Evolutionary conservation across 1,139 yeast species (phyloP).

Genomic region (Blastobotrys apis): DNA sequence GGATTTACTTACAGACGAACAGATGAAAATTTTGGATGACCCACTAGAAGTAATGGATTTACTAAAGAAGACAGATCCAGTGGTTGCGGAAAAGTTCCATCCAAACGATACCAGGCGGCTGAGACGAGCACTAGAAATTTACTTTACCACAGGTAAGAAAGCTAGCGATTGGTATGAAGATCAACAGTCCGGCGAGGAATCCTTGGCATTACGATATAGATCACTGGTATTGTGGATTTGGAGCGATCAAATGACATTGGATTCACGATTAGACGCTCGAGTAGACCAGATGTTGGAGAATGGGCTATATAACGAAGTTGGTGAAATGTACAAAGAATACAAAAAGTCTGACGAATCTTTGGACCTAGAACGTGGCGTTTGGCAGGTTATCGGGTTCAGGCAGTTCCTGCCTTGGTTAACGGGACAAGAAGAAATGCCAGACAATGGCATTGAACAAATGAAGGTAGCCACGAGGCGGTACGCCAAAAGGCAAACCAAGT

Average conservation of each 20-base stretch:
- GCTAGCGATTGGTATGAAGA: constrained; percentile 68
- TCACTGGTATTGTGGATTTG: constrained; percentile 82
- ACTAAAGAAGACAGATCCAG: constrained; percentile 59
- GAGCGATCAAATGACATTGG: constrained; percentile 58
- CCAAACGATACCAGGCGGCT: constrained; percentile 84
- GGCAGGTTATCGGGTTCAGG: constrained; percentile 95
- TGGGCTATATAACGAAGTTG: constrained; percentile 61
- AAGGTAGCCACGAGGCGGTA: constrained; percentile 79
- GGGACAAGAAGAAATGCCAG: constrained; percentile 30
- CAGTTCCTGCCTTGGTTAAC: constrained; percentile 82
- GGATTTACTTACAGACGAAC: constrained; percentile 31
- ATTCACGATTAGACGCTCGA: constrained; percentile 62
- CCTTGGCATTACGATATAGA: constrained; percentile 50
- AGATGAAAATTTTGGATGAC: constrained; percentile 43
- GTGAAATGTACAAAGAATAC: constrained; percentile 43
- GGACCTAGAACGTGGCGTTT: constrained; percentile 68
- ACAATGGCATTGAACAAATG: constrained; percentile 64
- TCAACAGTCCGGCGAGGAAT: constrained; percentile 40
- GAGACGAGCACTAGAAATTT: constrained; percentile 76
- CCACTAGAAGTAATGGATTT: constrained; percentile 47
- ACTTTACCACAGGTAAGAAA: constrained; percentile 56
- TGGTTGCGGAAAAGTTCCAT: constrained; percentile 75
- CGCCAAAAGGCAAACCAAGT: constrained; percentile 86
- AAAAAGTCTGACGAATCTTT: constrained; percentile 30
- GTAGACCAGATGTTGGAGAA: constrained; percentile 75